Percentiles rank a stretch among this genome's conserved stretches.
phyloP scores from a whole-genome alignment of 768 basidiomycete genomes.

The Pulveroboletus frians region DNA sequence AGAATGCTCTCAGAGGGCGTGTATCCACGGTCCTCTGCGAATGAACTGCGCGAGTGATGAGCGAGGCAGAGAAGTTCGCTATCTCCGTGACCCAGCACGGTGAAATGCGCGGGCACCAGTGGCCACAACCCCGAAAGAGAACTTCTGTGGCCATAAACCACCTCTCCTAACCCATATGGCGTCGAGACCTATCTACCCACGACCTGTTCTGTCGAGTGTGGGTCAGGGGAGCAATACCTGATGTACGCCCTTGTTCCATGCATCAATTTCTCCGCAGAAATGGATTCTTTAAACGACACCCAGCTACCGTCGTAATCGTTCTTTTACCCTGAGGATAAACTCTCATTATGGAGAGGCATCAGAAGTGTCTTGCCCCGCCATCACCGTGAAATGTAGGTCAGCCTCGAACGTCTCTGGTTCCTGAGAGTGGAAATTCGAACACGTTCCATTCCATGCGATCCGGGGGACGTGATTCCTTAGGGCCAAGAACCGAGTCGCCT shows the following conservation, averaged over 20 bases:
- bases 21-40: constrained; percentile 9
- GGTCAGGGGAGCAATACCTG: constrained; percentile 2
- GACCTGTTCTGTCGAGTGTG: constrained; percentile 4
- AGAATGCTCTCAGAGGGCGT: constrained; percentile 1
- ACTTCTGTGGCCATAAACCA: constrained; percentile 3
- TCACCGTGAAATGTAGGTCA: constrained; percentile 3
- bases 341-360: constrained; percentile 1
- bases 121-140: constrained; percentile 11
- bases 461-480: not conserved
- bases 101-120: constrained; percentile 4
- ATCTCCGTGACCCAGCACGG: constrained; percentile 15
- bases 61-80: constrained; percentile 19
- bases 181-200: not conserved
- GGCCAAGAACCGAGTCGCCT: not conserved
- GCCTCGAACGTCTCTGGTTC: not conserved
- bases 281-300: not conserved
- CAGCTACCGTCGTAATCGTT: not conserved
- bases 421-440: not conserved
- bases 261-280: constrained; percentile 1
- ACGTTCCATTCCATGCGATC: not conserved
- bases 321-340: constrained; percentile 2
- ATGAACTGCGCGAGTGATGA: constrained; percentile 17
- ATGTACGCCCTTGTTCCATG: constrained; percentile 1
- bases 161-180: constrained; percentile 5
- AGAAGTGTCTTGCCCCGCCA: not conserved